Percentiles rank a stretch among this genome's conserved stretches.
phyloP scores from a whole-genome alignment of 441 rosid genomes.

The Pelargonium australe region DNA sequence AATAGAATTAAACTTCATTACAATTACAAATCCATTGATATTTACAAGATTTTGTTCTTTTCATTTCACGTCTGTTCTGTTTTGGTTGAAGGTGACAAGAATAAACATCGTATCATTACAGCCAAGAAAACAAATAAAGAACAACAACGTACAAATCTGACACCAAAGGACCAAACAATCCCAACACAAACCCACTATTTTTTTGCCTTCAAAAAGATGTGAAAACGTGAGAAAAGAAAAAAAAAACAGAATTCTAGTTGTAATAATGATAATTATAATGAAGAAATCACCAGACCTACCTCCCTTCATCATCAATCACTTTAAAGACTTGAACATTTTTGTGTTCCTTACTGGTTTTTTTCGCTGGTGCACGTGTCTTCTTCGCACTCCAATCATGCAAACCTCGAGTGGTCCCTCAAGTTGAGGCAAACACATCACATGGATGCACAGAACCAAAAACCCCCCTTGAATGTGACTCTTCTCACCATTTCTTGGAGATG shows the following conservation, averaged over 20 bases:
- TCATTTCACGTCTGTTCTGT: neutral
- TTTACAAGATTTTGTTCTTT: too few species aligned
- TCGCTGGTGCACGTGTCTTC: constrained; percentile 1
- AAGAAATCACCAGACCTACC: neutral
- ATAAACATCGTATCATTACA: neutral
- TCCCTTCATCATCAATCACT: neutral
- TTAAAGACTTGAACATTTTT: neutral
- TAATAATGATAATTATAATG: too few species aligned
- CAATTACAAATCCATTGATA: too few species aligned
- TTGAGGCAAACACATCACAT: constrained; percentile 1
- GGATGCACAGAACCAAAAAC: constrained; percentile 4
- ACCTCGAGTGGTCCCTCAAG: neutral
- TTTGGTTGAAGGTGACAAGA: neutral
- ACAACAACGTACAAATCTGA: neutral
- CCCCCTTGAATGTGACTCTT: neutral
- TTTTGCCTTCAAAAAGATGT: too few species aligned
- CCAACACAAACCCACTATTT: too few species aligned
- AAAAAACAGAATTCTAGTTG: too few species aligned
- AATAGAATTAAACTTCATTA: too few species aligned
- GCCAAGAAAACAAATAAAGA: neutral
- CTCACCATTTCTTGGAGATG: neutral
- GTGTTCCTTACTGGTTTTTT: neutral
- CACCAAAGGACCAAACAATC: neutral
- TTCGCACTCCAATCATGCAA: neutral
- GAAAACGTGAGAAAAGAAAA: neutral